Conservation (phyloP, 306 rosid species). For the Carpinus fangiana region DNA sequence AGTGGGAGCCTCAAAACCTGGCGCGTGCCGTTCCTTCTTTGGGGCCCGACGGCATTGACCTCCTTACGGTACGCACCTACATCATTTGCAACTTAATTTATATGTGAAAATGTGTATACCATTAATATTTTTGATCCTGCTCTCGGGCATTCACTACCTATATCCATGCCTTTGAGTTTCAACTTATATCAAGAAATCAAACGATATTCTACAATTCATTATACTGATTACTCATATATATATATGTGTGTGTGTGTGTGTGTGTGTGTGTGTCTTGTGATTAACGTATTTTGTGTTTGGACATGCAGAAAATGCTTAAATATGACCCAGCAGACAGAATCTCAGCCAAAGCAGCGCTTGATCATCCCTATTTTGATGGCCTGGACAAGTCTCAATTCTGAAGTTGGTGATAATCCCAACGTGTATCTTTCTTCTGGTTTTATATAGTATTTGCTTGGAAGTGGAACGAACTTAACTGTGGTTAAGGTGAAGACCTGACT, state of each 20-base stretch:
- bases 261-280: slow-evolving; percentile 10
- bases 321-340: slow-evolving; percentile 86
- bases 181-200: background rate
- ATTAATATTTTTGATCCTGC: too few relatives aligned
- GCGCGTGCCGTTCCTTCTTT: slow-evolving; percentile 74
- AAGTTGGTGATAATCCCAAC: slow-evolving; percentile 24
- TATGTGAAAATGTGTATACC: too few relatives aligned
- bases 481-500: slow-evolving; percentile 21
- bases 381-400: slow-evolving; percentile 90
- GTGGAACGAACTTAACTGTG: slow-evolving; percentile 13
- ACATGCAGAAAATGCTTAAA: slow-evolving; percentile 81
- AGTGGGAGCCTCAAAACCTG: slow-evolving; percentile 78
- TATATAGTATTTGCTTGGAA: slow-evolving; percentile 9
- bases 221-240: background rate
- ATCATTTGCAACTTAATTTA: background rate
- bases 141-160: background rate
- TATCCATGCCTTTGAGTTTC: background rate
- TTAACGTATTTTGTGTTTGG: slow-evolving; percentile 1
- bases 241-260: slow-evolving; percentile 9
- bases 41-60: slow-evolving; percentile 80
- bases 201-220: background rate
- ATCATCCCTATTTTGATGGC: slow-evolving; percentile 90
- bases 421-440: background rate
- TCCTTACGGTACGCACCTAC: slow-evolving; percentile 58
- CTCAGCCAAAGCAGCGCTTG: slow-evolving; percentile 96